Percentiles rank a stretch among this genome's conserved stretches.
phyloP scores from a whole-genome alignment of 306 rosid species.

The Carpinus fangiana region DNA sequence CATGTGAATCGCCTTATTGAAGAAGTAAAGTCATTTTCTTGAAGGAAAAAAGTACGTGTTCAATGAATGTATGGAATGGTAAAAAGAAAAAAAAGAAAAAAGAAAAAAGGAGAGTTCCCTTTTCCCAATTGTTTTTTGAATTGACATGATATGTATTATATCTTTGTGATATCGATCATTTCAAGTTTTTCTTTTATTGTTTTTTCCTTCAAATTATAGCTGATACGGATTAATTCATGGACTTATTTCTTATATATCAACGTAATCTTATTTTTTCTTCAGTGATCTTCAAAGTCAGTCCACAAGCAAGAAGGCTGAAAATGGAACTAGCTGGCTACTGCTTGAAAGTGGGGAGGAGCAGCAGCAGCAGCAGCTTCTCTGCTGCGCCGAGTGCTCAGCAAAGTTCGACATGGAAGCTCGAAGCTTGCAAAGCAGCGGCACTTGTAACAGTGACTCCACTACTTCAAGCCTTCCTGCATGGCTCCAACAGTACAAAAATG shows the following conservation, averaged over 20 bases:
- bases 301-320: constrained; percentile 50
- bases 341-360: constrained; percentile 39
- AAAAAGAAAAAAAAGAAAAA: constrained; percentile 21
- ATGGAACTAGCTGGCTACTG: constrained; percentile 46
- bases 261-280: constrained; percentile 15
- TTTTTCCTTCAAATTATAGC: not conserved
- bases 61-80: constrained; percentile 23
- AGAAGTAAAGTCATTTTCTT: constrained; percentile 29
- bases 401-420: constrained; percentile 59
- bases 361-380: constrained; percentile 39
- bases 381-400: constrained; percentile 54
- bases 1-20: not conserved
- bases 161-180: too few relatives aligned
- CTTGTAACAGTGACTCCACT: constrained; percentile 59
- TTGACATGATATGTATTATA: too few relatives aligned
- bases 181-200: too few relatives aligned
- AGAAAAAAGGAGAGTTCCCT: constrained; percentile 2
- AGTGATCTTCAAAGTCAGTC: constrained; percentile 63
- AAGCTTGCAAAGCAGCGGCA: constrained; percentile 48
- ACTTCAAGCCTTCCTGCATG: constrained; percentile 90
- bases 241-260: constrained; percentile 26
- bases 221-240: constrained; percentile 26
- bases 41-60: constrained; percentile 18
- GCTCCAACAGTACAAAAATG: constrained; percentile 89
- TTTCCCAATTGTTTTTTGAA: constrained; percentile 22